Conservation (phyloP, 148 eudicot genomes). For the Dysphania ambrosioides region DNA sequence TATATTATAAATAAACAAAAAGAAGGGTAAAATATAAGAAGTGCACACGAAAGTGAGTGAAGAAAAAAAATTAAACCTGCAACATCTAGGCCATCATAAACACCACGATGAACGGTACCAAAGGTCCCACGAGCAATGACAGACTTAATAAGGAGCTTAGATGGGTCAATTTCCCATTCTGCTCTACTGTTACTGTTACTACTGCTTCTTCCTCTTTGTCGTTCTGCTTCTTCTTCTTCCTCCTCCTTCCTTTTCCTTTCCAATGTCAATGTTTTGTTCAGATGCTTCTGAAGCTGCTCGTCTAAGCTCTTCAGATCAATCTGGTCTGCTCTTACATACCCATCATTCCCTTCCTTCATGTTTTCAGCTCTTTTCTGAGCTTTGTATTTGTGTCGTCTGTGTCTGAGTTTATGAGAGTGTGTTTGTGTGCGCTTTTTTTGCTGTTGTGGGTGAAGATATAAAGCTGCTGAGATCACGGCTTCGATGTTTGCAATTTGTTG, state of each 20-base stretch:
- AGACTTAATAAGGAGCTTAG: constrained; percentile 64
- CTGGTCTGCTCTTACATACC: constrained; percentile 83
- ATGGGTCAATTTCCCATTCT: constrained; percentile 88
- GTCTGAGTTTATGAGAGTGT: not conserved
- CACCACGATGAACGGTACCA: constrained; percentile 84
- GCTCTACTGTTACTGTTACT: constrained; percentile 24
- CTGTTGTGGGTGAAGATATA: not conserved
- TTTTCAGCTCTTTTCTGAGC: not conserved
- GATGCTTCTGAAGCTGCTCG: constrained; percentile 76
- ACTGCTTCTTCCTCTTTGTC: constrained; percentile 15
- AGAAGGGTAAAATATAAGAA: not conserved
- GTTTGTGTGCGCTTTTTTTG: too few species aligned
- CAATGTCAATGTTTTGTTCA: constrained; percentile 53
- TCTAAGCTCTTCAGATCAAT: constrained; percentile 93
- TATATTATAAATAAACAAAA: not conserved
- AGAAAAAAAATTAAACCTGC: constrained; percentile 46
- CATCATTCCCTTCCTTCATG: constrained; percentile 50
- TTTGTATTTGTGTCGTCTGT: not conserved
- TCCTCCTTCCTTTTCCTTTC: constrained; percentile 46
- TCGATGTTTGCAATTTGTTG: constrained; percentile 20
- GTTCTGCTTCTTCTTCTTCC: constrained; percentile 31
- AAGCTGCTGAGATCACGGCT: constrained; percentile 4
- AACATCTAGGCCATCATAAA: constrained; percentile 80
- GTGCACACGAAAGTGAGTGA: constrained; percentile 26
- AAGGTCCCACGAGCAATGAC: constrained; percentile 92